Base-by-base conservation (phyloP, 257 asterid genomes). In the Oldenlandia corymbosa region DNA sequence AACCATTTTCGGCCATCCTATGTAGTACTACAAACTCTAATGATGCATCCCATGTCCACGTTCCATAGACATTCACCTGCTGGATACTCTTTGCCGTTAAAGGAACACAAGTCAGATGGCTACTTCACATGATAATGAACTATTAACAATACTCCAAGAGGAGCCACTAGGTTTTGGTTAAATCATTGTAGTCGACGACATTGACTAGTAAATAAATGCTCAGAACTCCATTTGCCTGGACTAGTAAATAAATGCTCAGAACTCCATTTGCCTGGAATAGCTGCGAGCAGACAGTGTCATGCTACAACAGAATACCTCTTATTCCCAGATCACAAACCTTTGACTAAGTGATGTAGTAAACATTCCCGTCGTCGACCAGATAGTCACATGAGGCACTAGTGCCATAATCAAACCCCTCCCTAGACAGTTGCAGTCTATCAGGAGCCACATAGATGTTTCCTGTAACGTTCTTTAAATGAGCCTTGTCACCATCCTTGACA, bases 351-450 rank as follows among this genome's bases (percentile, higher is more conserved):
- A 78, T 39, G 75, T 75, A 85, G 76, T 81, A 84, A 36, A 83
- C 91, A 59, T 58, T 70, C 64, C 75, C 57, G 68, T 87, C 68
- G 62, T 85, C 90, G 55, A 76, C 84, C 6, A 82, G 88, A 78
- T 82, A 89, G 45, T 79, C 88, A 65, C 58, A 69, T 1, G 79
- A 79, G 30, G 74, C 69, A 48, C 72, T 77, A 27, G 75, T 67
- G 41, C 59, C 67, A 68, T 76, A 74, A 70, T 76, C 81, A 70
- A 84, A 37, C 72, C 71, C 88, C 62, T 81, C 91, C 49, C 54
- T 34, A 18, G 58, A 51, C 7, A 71, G 75, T 42, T 66, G 48
- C 67, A 68, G 57, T 48, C 43, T 69, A 27, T 62, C 62, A 9
- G 78, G 62, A 60, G 60, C 32, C 32, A 58, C 30, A 56, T 54